Evolutionary conservation across 139 green algal genomes (phyloP).

Genomic region (Penium margaritaceum): DNA sequence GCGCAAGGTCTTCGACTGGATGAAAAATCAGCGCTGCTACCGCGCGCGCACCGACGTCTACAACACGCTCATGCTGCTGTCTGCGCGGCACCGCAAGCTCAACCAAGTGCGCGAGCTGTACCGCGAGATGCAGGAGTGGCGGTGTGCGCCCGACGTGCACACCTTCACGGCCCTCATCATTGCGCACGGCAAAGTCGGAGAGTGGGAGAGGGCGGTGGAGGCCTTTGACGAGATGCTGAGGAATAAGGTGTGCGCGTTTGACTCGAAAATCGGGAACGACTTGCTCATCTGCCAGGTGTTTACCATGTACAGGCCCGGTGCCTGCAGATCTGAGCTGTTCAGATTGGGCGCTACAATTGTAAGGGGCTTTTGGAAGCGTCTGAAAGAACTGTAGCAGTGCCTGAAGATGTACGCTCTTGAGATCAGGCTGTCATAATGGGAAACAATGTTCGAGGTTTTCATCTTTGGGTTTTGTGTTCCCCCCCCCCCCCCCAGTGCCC

Average conservation of each 20-base stretch:
- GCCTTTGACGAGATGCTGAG: slow-evolving; percentile 19
- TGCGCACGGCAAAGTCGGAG: background rate
- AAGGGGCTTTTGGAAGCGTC: no score
- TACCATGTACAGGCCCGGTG: no score
- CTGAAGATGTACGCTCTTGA: no score
- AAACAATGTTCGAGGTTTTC: no score
- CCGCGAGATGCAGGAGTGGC: background rate
- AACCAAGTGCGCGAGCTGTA: slow-evolving; percentile 6
- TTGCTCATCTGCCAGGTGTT: no score
- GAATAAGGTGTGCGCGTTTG: slow-evolving; percentile 21
- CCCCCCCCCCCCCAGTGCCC: no score
- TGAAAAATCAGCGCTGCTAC: slow-evolving; percentile 17
- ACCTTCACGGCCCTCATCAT: slow-evolving; percentile 11
- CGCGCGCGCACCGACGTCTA: slow-evolving; percentile 15
- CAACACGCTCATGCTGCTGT: background rate
- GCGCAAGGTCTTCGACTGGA: slow-evolving; percentile 27
- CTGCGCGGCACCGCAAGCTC: slow-evolving; percentile 1
- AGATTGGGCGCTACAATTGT: no score
- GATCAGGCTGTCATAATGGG: no score
- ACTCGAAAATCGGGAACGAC: no score
- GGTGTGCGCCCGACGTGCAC: background rate
- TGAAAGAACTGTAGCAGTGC: no score
- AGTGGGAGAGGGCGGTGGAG: background rate
- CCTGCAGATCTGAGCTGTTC: no score
- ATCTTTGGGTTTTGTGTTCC: no score